Conservation (phyloP, 371 early-diverging fungal species). For the Mucor plumbeus region DNA sequence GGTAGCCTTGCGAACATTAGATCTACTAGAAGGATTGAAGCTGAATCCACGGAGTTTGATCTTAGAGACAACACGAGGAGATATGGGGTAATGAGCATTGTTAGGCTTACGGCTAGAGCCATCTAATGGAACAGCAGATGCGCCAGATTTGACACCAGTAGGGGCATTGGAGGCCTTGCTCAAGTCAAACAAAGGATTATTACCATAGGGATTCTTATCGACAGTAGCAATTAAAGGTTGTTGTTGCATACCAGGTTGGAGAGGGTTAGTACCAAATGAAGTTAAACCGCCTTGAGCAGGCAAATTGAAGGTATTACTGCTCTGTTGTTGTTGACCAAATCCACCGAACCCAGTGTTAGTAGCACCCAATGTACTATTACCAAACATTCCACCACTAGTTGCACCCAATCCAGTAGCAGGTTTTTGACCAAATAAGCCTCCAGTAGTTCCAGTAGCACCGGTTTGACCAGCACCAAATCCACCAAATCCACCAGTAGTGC, state of each 20-base stretch:
- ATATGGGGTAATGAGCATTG: constrained; percentile 62
- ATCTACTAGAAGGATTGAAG: constrained; percentile 34
- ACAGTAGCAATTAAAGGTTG: constrained; percentile 73
- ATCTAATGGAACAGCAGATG: constrained; percentile 53
- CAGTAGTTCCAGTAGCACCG: constrained; percentile 39
- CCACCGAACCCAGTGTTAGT: constrained; percentile 27
- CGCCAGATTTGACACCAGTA: constrained; percentile 44
- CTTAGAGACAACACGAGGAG: constrained; percentile 70
- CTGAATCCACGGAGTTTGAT: constrained; percentile 74
- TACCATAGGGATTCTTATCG: constrained; percentile 85
- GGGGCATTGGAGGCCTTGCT: constrained; percentile 20
- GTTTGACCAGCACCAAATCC: constrained; percentile 34
- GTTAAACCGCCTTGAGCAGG: constrained; percentile 53
- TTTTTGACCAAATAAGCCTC: constrained; percentile 50
- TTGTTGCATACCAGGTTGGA: constrained; percentile 46
- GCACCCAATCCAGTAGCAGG: constrained; percentile 45
- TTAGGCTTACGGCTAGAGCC: constrained; percentile 55
- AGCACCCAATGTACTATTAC: constrained; percentile 22
- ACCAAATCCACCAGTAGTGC: constrained; percentile 53
- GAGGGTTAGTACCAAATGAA: constrained; percentile 44
- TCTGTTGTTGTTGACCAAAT: constrained; percentile 38
- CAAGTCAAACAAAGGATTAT: constrained; percentile 77
- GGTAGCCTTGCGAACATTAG: constrained; percentile 25
- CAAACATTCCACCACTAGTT: constrained; percentile 29
- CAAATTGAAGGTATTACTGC: constrained; percentile 36